Base-by-base conservation (phyloP, 129 eudicot species). In the Lactuca saligna region DNA sequence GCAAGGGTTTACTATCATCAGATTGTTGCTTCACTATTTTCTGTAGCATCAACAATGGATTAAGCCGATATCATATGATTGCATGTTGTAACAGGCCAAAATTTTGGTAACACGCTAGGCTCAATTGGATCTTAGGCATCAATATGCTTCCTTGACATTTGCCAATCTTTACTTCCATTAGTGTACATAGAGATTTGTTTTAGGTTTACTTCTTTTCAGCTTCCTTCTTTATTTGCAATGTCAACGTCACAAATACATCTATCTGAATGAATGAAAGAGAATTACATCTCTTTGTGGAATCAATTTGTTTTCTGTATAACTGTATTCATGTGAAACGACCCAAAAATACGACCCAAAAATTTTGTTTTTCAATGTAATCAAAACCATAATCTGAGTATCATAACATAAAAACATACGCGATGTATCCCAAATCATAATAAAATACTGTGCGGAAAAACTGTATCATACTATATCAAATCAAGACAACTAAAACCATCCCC, bases 11-110 rank as follows among this genome's bases (percentile, higher is more conserved):
- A 17, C 8, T 37, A 41, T 34, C 25, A 54, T 62, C 55, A 8
- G 42, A 13, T 65, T 14, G 71, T 66, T 51, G 44, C 46, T 66
- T 51, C 9, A 51, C 44, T 66, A 42, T 31, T 66, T 61, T n/a
- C 16, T n/a, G 4, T 61, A 34, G 14, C 49, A 35, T 61, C 16
- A 37, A 20, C 14, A 12, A 37, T 15, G 65, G 14, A 60, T 60
- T 60, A 14, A 33, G 29, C 17, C 35, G 14, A n/a, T 61, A 14
- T 35, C 65, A n/a, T 61, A 61, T 61, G 13, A 13, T 61, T 42
- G 12, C 49, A 42, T 42, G 49, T 42, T 42, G 49, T 9, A 42
- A 61, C 1, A n/a, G 16, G 15, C 14, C 65, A 33, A 33, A 60
- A 34, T 14, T n/a, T n/a, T 34, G 14, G 56, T 50, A 42, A 42